Base-by-base conservation (phyloP, 1,139 yeast species). In the Hansenula sp. region DNA sequence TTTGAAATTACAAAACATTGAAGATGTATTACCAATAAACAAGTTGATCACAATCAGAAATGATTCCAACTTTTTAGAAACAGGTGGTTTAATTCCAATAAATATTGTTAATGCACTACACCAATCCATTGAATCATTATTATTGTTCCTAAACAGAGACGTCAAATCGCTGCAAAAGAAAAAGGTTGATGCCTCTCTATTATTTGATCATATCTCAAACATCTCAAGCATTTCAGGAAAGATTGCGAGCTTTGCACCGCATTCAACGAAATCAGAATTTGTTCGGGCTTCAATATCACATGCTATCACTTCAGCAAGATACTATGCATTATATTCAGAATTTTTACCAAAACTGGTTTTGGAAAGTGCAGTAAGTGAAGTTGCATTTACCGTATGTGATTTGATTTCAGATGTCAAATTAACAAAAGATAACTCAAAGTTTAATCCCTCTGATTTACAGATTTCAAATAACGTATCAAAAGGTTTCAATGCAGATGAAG, bases 291-390 rank as follows among this genome's bases (percentile, higher is more conserved):
- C 95, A 0, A 77, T 87, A 13, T 81, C 90, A 27, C 90, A 85
- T 65, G 76, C 84, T 1, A 79, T 91, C 41, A 81, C 96, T 5
- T 77, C 93, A 0, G 77, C 95, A 0, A 76, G 96, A 57, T 89
- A 89, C 60, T 87, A 72, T 62, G 81, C 88, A 1, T 68, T 81
- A 7, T 82, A 86, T 49, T 70, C 77, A 6, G 75, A 76, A 9
- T 59, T 87, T 13, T 67, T 89, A 43, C 97, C 98, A 1, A 76
- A 76, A 45, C 70, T 86, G 31, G 76, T 90, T 10, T 72, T 91
- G 33, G 88, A 89, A 63, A 80, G 91, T 24, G 84, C 97, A 0
- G 70, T 89, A 11, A 77, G 88, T 31, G 96, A 90, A 58, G 67
- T 91, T 38, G 74, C 83, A 13, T 84, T 83, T 56, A 74, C 90